Base-by-base conservation (phyloP, 495 filamentous ascomycete genomes). In the Neurospora sp. region DNA sequence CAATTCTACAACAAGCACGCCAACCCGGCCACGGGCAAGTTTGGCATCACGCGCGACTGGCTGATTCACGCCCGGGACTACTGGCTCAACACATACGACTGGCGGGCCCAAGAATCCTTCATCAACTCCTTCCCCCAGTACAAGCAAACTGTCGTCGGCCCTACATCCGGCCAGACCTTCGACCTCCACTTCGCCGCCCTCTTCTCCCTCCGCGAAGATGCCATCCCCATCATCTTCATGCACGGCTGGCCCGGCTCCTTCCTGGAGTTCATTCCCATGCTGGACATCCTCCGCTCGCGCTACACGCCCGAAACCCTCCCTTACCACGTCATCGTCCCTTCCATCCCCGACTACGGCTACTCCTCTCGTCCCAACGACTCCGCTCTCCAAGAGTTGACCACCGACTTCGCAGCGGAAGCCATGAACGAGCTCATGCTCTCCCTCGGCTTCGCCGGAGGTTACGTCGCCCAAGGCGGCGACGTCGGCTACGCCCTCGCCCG, bases 61-160 rank as follows among this genome's bases (percentile, higher is more conserved):
- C 80, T 92, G 46, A 75, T 74, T 5, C 75, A 84, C 1, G 85
- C 87, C n/a, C 86, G 86, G 72, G 81, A 86, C 40, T 77, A 82
- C 70, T 91, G 89, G 89, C 76, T 83, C 16, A 73, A 78, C 70
- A 72, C 75, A 11, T 88, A 83, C 72, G 81, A 85, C 79, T 87
- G 86, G 85, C 84, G 85, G 75, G 76, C 83, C 9, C 78, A 80
- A 14, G 89, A 92, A 76, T 75, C 81, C 12, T 83, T 83, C 41
- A 88, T 90, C 71, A 92, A 93, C 81, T 84, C 78, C 11, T 87
- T 90, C 74, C 89, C 90, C 3, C 88, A 93, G 74, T 93, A 85
- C 81, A 88, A 77, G 0, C 81, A 83, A 11, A 76, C 80, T 4
- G 80, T 92, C 35, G 81, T 85, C 46, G 83, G 85, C 31, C 76